Evolutionary conservation across 192 early-diverging fungal species (phyloP).

Genomic region (Phlyctochytrium bullatum): DNA sequence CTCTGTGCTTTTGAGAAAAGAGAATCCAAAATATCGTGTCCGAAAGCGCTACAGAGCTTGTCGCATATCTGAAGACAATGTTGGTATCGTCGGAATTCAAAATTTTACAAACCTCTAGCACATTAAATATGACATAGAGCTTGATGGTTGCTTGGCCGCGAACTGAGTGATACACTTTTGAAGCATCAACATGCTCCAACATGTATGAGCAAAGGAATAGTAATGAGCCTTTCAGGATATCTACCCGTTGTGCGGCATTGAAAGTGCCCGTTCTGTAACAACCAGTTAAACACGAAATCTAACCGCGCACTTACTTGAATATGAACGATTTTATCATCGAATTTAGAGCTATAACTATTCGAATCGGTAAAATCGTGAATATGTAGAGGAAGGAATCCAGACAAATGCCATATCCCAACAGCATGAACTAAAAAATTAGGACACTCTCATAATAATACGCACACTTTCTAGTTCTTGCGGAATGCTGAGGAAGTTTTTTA

Average conservation of each 20-base stretch:
- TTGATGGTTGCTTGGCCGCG: conserved; percentile 96
- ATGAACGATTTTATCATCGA: conserved; percentile 34
- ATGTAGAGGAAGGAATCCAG: conserved; percentile 94
- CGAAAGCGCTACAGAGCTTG: conserved; percentile 88
- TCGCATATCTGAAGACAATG: conserved; percentile 71
- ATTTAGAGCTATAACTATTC: conserved; percentile 69
- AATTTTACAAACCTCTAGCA: conserved; percentile 68
- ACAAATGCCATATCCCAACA: conserved; percentile 88
- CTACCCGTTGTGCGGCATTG: conserved; percentile 80
- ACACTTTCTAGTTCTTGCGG: conserved; percentile 85
- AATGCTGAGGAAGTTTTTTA: conserved; percentile 83
- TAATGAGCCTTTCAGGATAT: conserved; percentile 84
- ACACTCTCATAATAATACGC: neutral
- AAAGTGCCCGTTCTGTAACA: conserved; percentile 27
- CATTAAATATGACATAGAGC: conserved; percentile 96
- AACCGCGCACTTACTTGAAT: conserved; percentile 25
- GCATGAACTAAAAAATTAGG: conserved; percentile 62
- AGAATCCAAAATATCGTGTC: conserved; percentile 92
- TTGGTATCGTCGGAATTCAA: conserved; percentile 2
- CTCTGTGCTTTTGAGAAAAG: conserved; percentile 77
- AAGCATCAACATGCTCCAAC: conserved; percentile 80
- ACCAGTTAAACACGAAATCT: conserved; percentile 8
- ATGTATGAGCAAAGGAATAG: conserved; percentile 71
- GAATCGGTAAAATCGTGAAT: conserved; percentile 89
- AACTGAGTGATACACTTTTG: conserved; percentile 90